Evolutionary conservation across 1,139 yeast species (phyloP), one percentile per base, ranked within the genome.

Genomic region (Eremothecium gossypii): DNA sequence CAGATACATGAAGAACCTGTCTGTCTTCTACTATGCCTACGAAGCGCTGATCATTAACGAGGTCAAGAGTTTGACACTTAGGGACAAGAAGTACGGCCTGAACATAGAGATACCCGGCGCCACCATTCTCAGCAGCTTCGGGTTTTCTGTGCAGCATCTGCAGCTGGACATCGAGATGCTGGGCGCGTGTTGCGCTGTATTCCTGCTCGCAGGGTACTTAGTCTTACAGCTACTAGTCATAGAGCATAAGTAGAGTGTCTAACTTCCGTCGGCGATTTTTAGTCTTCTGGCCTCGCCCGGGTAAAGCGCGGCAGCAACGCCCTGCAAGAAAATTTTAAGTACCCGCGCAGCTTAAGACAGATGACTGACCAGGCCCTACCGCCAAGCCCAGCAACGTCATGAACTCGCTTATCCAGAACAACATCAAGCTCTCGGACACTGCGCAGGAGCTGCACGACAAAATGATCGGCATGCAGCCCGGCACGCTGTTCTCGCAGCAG

Each of bases 71-170:
- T 71, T 91, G 57, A 79, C 86, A 9, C 70, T 91, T 54, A 79
- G 77, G 49, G 98, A 91, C 59, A 80, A 79, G 60, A 91, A 91
- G 63, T 91, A 80, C 57, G 98, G 98, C 0, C 71, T 91, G 35
- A 83, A 91, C 40, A 91, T 91, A 51, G 96, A 87, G 63, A 94
- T 91, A n/a, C 98, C 98, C 0, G 98, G 98, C 5, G 97, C 98
- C 1, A 93, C 95, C 1, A 91, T 91, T 46, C 71, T 91, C 51
- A 83, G 94, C 52, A 87, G 97, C 0, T 91, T 91, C 68, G 98
- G 98, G 0, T 91, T 91, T 63, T 76, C 84, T 49, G 89, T 85
- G 13, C 76, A 79, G 32, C 93, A 91, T 1, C 73, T 84, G 48
- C 66, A 77, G 66, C 67, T 69, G 34, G 97, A 91, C 60, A 70